A percentile compares a stretch with the other conserved stretches of the same genome.
phyloP scores from a whole-genome alignment of 306 rosid genomes.

The Casuarina glauca region DNA sequence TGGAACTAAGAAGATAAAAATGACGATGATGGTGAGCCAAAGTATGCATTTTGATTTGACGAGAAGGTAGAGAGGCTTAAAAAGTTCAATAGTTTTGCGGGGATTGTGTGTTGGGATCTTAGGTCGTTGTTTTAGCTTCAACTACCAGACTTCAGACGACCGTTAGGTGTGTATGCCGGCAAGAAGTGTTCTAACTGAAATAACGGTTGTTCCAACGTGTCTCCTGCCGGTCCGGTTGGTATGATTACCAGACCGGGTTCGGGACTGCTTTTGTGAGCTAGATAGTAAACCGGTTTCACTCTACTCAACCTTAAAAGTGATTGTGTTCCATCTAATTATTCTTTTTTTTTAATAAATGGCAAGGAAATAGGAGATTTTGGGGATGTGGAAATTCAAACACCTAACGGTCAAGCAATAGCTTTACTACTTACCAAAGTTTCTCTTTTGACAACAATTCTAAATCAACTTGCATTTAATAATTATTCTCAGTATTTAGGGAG shows the following conservation, averaged over 20 bases:
- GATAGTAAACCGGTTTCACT: too few relatives aligned
- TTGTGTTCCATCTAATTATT: too few relatives aligned
- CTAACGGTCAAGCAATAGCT: too few relatives aligned
- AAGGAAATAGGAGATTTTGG: too few relatives aligned
- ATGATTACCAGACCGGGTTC: background rate
- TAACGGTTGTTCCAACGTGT: background rate
- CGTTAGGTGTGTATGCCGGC: conserved; percentile 33
- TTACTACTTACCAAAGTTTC: too few relatives aligned
- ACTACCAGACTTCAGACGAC: conserved; percentile 46
- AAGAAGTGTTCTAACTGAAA: background rate
- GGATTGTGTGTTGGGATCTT: background rate
- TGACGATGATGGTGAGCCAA: background rate
- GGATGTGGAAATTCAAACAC: too few relatives aligned
- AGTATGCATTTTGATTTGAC: conserved; percentile 36
- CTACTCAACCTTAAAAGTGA: too few relatives aligned
- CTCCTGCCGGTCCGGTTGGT: background rate
- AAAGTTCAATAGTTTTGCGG: background rate
- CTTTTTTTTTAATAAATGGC: too few relatives aligned
- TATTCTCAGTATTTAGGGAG: too few relatives aligned
- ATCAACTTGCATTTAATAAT: too few relatives aligned
- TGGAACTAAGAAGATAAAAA: background rate
- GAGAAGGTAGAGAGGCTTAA: conserved; percentile 34
- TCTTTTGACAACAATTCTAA: too few relatives aligned
- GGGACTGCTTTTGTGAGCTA: too few relatives aligned
- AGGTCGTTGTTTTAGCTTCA: conserved; percentile 8